These are phyloP conservation scores for Periconia sp. DNA, from an alignment of 2,329 filamentous ascomycete species.

Conservation along the genomic window DNA sequence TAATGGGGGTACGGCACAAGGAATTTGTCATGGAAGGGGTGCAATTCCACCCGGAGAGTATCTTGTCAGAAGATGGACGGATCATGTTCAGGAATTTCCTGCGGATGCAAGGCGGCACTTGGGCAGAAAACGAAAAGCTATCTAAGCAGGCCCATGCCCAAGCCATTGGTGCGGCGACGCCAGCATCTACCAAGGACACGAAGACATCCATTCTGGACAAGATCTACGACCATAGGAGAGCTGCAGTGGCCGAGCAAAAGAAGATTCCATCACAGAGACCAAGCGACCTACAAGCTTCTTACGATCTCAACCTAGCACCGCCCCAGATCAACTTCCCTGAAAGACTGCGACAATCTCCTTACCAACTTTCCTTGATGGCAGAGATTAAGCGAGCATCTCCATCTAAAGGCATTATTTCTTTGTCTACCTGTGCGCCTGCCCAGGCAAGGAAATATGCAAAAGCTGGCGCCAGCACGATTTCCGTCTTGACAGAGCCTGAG, in stretches of 20 bases:
- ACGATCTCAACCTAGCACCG: constrained; percentile 80
- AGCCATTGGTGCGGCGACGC: constrained; percentile 35
- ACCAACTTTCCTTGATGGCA: constrained; percentile 90
- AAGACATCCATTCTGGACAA: constrained; percentile 85
- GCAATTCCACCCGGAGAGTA: constrained; percentile 97
- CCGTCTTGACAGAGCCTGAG: constrained; percentile 95
- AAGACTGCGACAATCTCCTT: constrained; percentile 78
- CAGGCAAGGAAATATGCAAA: constrained; percentile 91
- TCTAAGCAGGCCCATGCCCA: constrained; percentile 37
- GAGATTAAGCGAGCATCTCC: constrained; percentile 97
- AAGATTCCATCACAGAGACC: constrained; percentile 80
- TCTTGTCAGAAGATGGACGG: constrained; percentile 85
- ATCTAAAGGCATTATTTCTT: constrained; percentile 91
- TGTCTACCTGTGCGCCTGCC: constrained; percentile 81
- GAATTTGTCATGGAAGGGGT: constrained; percentile 90
- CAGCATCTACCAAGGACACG: constrained; percentile 50
- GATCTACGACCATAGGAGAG: constrained; percentile 82
- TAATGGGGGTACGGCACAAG: constrained; percentile 96
- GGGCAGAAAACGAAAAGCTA: constrained; percentile 74
- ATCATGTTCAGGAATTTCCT: constrained; percentile 93
- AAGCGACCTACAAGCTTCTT: constrained; percentile 81
- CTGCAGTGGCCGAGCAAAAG: constrained; percentile 78
- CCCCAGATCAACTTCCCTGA: constrained; percentile 79
- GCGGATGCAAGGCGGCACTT: constrained; percentile 83
- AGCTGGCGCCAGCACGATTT: constrained; percentile 94